A percentile compares a stretch with the other conserved stretches of the same genome.
Conservation (phyloP, 768 basidiomycete genomes). For the Suillus decipiens region DNA sequence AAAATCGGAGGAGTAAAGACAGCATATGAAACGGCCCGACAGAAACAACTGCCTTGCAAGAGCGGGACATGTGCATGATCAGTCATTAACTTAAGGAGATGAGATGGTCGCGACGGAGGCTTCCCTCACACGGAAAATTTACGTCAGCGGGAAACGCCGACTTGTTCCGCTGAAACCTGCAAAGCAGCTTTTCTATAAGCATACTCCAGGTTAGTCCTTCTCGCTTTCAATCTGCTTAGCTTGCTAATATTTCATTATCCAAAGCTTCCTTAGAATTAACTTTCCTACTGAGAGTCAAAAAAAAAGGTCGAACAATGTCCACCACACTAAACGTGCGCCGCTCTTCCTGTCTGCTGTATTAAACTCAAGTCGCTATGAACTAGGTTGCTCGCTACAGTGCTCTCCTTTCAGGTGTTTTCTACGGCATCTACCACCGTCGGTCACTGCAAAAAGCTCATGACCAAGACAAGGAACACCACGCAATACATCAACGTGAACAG, state of each 20-base stretch:
- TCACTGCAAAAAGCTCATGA: constrained; percentile 84
- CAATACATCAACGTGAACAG: constrained; percentile 70
- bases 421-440: constrained; percentile 91
- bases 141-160: constrained; percentile 33
- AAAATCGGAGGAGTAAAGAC: constrained; percentile 50
- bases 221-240: no score
- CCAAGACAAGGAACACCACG: constrained; percentile 71
- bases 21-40: constrained; percentile 50
- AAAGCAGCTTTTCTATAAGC: constrained; percentile 13
- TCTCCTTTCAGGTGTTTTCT: constrained; percentile 81
- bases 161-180: constrained; percentile 26
- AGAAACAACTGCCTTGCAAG: constrained; percentile 59
- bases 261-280: constrained; percentile 2
- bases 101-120: no score
- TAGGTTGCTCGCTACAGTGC: constrained; percentile 96
- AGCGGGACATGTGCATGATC: constrained; percentile 13
- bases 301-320: constrained; percentile 50
- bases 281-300: constrained; percentile 15
- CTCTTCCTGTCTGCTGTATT: constrained; percentile 8
- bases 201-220: constrained; percentile 13
- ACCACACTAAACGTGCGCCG: constrained; percentile 74
- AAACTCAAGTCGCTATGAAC: constrained; percentile 3
- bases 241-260: constrained; percentile 7
- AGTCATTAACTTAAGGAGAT: background rate
- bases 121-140: constrained; percentile 17